Conservation (phyloP, 148 eudicot species). For the Pouteria glomerata region DNA sequence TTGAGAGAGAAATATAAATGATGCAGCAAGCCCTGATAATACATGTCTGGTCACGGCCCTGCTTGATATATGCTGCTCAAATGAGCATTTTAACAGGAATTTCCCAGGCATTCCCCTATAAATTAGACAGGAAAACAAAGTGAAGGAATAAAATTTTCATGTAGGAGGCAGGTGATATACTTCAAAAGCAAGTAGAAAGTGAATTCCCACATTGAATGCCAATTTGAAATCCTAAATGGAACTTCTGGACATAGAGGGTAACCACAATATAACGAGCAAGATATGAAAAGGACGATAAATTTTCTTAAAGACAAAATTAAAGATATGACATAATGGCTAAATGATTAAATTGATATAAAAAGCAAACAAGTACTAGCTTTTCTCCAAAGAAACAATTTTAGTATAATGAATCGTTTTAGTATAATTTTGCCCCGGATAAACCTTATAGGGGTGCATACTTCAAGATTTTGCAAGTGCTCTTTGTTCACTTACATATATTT, state of each 20-base stretch:
- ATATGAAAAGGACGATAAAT: background rate
- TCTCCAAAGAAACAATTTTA: background rate
- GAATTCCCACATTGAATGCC: background rate
- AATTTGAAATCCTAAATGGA: background rate
- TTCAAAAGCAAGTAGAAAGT: background rate
- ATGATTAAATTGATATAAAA: background rate
- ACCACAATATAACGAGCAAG: background rate
- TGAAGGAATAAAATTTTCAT: background rate
- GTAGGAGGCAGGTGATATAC: background rate
- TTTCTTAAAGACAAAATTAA: background rate
- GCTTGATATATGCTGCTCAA: conserved; percentile 29
- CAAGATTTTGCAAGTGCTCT: background rate
- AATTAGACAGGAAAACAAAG: conserved; percentile 4
- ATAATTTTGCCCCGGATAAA: background rate
- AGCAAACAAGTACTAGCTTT: background rate
- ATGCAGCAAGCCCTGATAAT: conserved; percentile 68
- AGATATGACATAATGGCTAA: background rate
- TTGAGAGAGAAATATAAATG: conserved; percentile 59
- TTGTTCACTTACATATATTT: background rate
- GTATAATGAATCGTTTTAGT: background rate
- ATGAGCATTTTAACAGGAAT: conserved; percentile 33
- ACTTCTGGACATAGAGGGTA: background rate
- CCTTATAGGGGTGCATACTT: background rate
- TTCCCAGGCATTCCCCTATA: conserved; percentile 36
- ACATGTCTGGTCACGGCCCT: conserved; percentile 41